phyloP scores from a whole-genome alignment of 23 red algal genomes.

The Agarophyton chilense region DNA sequence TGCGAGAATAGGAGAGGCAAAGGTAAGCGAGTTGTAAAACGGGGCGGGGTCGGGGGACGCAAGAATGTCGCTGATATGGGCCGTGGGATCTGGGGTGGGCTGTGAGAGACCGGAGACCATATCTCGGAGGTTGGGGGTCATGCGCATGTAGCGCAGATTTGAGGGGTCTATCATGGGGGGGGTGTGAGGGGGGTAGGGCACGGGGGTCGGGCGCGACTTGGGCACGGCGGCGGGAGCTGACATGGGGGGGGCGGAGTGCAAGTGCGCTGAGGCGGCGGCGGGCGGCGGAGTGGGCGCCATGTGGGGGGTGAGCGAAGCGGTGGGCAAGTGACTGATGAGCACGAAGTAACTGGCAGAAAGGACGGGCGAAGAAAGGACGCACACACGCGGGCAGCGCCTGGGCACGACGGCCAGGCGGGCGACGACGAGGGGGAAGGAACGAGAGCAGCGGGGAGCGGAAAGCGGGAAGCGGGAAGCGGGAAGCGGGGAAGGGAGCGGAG shows the following conservation, averaged over 20 bases:
- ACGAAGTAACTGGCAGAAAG: too few species aligned
- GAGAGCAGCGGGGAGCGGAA: not conserved
- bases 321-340: too few species aligned
- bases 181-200: conserved; percentile 27
- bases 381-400: too few species aligned
- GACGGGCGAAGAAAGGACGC: not conserved
- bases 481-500: not conserved
- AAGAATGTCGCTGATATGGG: conserved; percentile 25
- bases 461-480: not conserved
- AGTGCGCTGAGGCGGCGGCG: not conserved
- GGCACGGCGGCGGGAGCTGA: not conserved
- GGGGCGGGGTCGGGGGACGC: conserved; percentile 53
- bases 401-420: not conserved
- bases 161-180: conserved; percentile 60
- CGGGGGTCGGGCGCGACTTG: not conserved
- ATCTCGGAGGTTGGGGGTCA: conserved; percentile 65
- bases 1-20: conserved; percentile 41
- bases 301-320: too few species aligned
- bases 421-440: not conserved
- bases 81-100: conserved; percentile 25
- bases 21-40: conserved; percentile 59
- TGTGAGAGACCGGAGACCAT: conserved; percentile 36
- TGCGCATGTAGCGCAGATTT: conserved; percentile 42
- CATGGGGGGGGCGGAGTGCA: not conserved
- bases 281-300: not conserved